Base-by-base conservation (phyloP, 345 rosid genomes). In the Murraya paniculata region DNA sequence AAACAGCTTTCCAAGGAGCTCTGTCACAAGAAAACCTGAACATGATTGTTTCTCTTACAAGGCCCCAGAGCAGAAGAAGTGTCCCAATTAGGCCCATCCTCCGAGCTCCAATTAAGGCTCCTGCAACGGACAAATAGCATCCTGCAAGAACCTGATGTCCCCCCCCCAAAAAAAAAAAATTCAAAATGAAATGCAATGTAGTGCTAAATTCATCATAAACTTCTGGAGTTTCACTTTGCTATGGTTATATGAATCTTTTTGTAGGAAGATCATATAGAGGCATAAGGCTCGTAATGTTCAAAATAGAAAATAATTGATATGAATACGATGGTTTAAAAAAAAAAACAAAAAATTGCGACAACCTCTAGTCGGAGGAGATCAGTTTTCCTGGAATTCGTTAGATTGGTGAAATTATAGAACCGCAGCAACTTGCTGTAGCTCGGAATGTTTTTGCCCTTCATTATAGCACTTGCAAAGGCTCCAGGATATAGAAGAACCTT, bases 401-500 rank as follows among this genome's bases (percentile, higher is more conserved):
- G 45, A 25, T 77, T n/a, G 75, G 70, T 55, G 31, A 90, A 84
- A 35, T 81, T 76, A 78, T 90, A 88, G 13, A 79, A 68, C 64
- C 73, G 38, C 59, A 89, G 73, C 80, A 91, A 72, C 27, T 82
- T 77, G 72, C 78, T 38, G n/a, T 56, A 91, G 64, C 25, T 77
- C 2, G 97, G 93, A 27, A 90, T 41, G 11, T 25, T 28, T 25
- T 73, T 74, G 68, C 81, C 77, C 68, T 66, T 59, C 59, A 84
- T 8, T 19, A 84, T 79, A 64, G 90, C 86, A 69, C 83, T 82
- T 31, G 86, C 90, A 82, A 87, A 27, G 48, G 92, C 93, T 59
- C 94, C 98, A 36, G 97, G 98, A 74, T 88, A 95, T 33, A 93
- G 92, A 72, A 92, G 90, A 50, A 86, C 72, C 86, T 90, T 92